Evolutionary conservation across 192 early-diverging fungal genomes (phyloP).

Genomic region (Umbelopsis isabellina): DNA sequence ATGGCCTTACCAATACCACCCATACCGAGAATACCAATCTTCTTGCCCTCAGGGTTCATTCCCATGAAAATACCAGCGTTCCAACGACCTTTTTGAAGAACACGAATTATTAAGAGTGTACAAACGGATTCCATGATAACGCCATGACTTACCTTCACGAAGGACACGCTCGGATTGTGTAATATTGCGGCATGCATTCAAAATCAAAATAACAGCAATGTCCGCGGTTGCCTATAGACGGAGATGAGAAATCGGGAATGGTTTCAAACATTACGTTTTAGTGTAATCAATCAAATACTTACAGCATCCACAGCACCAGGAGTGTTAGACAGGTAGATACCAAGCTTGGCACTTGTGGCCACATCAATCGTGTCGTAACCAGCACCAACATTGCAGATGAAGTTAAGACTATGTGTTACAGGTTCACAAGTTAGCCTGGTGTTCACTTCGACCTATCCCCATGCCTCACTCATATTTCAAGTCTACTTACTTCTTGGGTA

Average conservation of each 20-base stretch:
- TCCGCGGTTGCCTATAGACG: conserved; percentile 44
- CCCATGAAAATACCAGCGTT: conserved; percentile 38
- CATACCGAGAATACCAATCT: conserved; percentile 53
- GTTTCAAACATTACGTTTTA: neutral
- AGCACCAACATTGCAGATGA: conserved; percentile 35
- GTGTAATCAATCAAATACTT: neutral
- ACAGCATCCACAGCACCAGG: conserved; percentile 44
- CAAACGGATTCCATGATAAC: neutral
- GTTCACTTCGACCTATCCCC: neutral
- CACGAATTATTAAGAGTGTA: neutral
- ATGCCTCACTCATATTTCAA: no score
- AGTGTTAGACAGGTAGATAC: conserved; percentile 49
- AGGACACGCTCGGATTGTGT: conserved; percentile 37
- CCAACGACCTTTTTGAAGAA: conserved; percentile 37
- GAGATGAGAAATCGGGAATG: neutral
- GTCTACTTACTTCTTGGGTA: conserved; percentile 28
- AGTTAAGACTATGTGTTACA: conserved; percentile 24
- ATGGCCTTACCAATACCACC: conserved; percentile 60
- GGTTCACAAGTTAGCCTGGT: neutral
- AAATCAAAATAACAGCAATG: conserved; percentile 47
- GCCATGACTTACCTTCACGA: conserved; percentile 36
- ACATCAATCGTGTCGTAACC: conserved; percentile 51
- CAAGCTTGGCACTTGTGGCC: conserved; percentile 26
- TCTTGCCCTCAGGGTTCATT: conserved; percentile 42
- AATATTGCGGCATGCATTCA: conserved; percentile 51